Evolutionary conservation across 176 grass and related monocot genomes (phyloP).

Genomic region (Juncus effusus): DNA sequence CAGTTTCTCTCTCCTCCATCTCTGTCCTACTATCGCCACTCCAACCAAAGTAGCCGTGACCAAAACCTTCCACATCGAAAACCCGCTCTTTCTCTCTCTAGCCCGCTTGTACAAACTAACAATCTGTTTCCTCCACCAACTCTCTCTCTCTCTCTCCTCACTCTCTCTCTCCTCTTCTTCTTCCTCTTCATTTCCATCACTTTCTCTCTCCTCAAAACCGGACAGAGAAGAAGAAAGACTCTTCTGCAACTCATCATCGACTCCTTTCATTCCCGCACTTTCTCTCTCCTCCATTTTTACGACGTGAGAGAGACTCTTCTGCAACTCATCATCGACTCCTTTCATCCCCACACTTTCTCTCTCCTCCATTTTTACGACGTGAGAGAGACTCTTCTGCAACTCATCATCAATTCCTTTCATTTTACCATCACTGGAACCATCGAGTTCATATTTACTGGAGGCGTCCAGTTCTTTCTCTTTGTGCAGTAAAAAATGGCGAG

Average conservation of each 20-base stretch:
- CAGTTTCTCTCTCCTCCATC: conserved; percentile 36
- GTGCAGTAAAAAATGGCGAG: conserved; percentile 35
- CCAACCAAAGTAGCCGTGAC: conserved; percentile 43
- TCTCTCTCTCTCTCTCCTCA: conserved; percentile 18
- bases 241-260: conserved; percentile 20
- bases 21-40: conserved; percentile 37
- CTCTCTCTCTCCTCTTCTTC: conserved; percentile 7
- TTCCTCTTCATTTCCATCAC: not conserved
- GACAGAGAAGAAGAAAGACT: not conserved
- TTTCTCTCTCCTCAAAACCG: not conserved
- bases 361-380: too few species aligned
- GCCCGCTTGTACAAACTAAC: conserved; percentile 34
- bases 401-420: not conserved
- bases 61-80: conserved; percentile 37
- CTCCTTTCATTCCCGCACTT: not conserved
- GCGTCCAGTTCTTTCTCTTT: conserved; percentile 18
- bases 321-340: conserved; percentile 5
- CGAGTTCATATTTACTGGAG: conserved; percentile 17
- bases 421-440: conserved; percentile 14
- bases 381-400: conserved; percentile 16
- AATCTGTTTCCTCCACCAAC: conserved; percentile 48
- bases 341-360: not conserved
- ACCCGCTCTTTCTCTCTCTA: conserved; percentile 25
- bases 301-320: conserved; percentile 2
- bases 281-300: too few species aligned